Conservation (phyloP, 75 land plant genomes). For the Pinus taeda region DNA sequence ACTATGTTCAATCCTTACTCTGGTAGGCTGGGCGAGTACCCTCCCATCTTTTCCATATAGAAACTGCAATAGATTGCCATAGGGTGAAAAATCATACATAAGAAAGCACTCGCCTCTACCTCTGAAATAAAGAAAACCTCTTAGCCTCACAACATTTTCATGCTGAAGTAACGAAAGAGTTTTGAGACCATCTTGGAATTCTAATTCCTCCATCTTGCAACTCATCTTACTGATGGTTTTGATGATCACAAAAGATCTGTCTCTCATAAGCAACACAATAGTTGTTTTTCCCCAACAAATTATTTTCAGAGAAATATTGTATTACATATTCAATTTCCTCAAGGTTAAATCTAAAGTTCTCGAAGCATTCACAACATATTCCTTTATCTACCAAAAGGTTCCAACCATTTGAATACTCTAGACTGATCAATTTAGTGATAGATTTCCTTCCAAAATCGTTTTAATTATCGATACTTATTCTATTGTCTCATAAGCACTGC, state of each 20-base stretch:
- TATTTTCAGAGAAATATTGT: slow-evolving; percentile 78
- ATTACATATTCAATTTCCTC: slow-evolving; percentile 87
- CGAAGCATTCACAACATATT: slow-evolving; percentile 11
- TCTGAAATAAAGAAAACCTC: slow-evolving; percentile 78
- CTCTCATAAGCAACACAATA: slow-evolving; percentile 70
- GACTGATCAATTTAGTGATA: slow-evolving; percentile 42
- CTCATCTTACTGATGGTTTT: slow-evolving; percentile 51
- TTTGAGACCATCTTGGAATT: slow-evolving; percentile 67
- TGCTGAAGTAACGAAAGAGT: slow-evolving; percentile 52
- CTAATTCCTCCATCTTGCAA: slow-evolving; percentile 63
- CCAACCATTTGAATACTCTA: slow-evolving; percentile 62
- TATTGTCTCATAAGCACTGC: slow-evolving; percentile 37
- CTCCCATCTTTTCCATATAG: slow-evolving; percentile 46
- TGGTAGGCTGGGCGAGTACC: slow-evolving; percentile 66
- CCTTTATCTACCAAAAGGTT: slow-evolving; percentile 31
- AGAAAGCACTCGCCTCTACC: slow-evolving; percentile 82
- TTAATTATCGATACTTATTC: slow-evolving; percentile 30
- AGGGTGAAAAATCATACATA: slow-evolving; percentile 32
- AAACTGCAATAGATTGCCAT: slow-evolving; percentile 32
- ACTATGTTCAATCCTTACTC: slow-evolving; percentile 56
- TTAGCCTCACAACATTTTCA: slow-evolving; percentile 70
- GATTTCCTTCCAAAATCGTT: slow-evolving; percentile 37
- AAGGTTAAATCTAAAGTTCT: slow-evolving; percentile 57
- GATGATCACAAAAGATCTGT: slow-evolving; percentile 66
- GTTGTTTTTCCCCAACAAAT: slow-evolving; percentile 64